Evolutionary conservation across 768 basidiomycete genomes (phyloP).

Genomic region (Psilocybe sp.): DNA sequence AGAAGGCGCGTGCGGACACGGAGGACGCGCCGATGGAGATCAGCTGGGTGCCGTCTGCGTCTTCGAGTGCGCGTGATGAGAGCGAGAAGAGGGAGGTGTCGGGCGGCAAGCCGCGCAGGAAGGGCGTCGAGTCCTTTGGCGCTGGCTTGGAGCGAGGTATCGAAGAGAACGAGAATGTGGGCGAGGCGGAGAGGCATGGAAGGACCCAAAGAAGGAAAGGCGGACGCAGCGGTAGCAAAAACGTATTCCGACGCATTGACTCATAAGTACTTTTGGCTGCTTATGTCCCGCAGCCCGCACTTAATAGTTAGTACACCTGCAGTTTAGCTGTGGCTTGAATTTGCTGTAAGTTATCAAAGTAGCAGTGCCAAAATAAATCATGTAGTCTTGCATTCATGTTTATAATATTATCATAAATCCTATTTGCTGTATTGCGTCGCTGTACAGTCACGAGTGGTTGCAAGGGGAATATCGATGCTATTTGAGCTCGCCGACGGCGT

Average conservation of each 20-base stretch:
- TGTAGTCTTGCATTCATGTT: too few species aligned
- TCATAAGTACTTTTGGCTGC: neutral
- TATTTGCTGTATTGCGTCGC: too few species aligned
- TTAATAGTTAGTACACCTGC: neutral
- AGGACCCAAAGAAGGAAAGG: constrained; percentile 75
- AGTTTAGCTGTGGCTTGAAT: neutral
- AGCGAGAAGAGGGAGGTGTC: constrained; percentile 23
- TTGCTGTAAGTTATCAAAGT: too few species aligned
- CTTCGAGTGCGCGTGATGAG: constrained; percentile 27
- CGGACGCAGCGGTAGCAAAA: constrained; percentile 87
- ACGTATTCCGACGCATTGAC: constrained; percentile 56
- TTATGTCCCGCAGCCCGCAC: neutral
- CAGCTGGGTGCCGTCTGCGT: constrained; percentile 68
- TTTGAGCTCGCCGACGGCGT: too few species aligned
- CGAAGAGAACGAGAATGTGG: constrained; percentile 46
- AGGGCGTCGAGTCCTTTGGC: constrained; percentile 78
- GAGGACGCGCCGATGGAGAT: constrained; percentile 78
- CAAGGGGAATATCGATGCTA: too few species aligned
- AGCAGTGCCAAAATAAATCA: too few species aligned
- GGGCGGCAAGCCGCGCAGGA: constrained; percentile 36
- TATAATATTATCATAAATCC: too few species aligned
- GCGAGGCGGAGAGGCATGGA: constrained; percentile 73
- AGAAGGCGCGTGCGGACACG: constrained; percentile 13
- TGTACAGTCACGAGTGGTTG: too few species aligned
- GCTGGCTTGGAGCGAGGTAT: constrained; percentile 86